Percentiles rank a stretch among this genome's conserved stretches.
Conservation (phyloP, 2,329 filamentous ascomycete species). For the Anthostomella pinea region DNA sequence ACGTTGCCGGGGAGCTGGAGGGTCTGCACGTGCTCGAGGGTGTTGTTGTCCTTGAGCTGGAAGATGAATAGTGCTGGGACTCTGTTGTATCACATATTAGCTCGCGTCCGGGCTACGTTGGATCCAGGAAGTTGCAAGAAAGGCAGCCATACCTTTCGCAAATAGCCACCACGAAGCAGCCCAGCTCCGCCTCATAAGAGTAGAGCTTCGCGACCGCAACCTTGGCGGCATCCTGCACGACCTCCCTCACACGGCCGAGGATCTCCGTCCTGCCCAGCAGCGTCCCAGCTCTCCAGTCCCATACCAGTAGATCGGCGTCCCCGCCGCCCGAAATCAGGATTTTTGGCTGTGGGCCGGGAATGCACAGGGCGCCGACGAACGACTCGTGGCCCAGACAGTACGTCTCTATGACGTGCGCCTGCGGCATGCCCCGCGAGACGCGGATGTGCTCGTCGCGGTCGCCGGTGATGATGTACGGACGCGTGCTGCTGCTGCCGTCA, state of each 20-base stretch:
- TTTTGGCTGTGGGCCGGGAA: constrained; percentile 55
- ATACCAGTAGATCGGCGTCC: constrained; percentile 73
- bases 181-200: constrained; percentile 27
- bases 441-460: constrained; percentile 75
- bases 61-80: constrained; percentile 65
- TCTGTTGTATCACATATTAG: constrained; percentile 33
- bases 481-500: too few species aligned
- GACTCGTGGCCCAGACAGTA: constrained; percentile 87
- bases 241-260: constrained; percentile 39
- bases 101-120: too few species aligned
- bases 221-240: constrained; percentile 34
- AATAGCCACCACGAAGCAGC: constrained; percentile 36
- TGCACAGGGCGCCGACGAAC: constrained; percentile 75
- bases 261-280: constrained; percentile 56
- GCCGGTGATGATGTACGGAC: constrained; percentile 52
- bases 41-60: constrained; percentile 46
- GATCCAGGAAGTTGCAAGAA: too few species aligned
- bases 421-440: constrained; percentile 75
- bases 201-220: constrained; percentile 47
- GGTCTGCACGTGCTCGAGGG: constrained; percentile 47
- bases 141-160: constrained; percentile 48
- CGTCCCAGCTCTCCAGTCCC: constrained; percentile 69
- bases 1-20: constrained; percentile 63
- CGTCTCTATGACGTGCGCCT: constrained; percentile 82
- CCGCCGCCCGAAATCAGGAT: constrained; percentile 83